Base-by-base conservation (phyloP, 2,329 filamentous ascomycete species). In the Phoma sp. region DNA sequence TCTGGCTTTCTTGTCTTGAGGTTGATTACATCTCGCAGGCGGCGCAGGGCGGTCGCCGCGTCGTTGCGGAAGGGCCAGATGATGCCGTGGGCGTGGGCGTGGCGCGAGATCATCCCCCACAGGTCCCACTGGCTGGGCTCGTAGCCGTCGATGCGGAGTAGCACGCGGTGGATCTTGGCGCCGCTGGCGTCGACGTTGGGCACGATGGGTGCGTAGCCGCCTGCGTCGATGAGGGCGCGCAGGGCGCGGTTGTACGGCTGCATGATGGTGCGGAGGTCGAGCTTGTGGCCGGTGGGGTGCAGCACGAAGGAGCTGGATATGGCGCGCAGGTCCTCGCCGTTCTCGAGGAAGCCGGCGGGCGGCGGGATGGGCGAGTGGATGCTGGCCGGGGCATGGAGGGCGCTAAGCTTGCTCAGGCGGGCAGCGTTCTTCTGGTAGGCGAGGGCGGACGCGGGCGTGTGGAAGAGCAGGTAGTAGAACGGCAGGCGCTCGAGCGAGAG, bases 381-480 rank as follows among this genome's bases (percentile, higher is more conserved):
- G 37, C 69, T 75, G 43, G 57, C 74, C 1, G 79, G 77, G 18
- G 77, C 76, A 57, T 83, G 71, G 34, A 72, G 60, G n/a, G 74
- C 73, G 29, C 77, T 75, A 4, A 86, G 69, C 12, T 69, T 67
- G 69, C 84, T 82, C 14, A 89, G 74, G 5, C 81, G 76, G 7
- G 73, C 66, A 0, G 82, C 80, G 55, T 86, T 83, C 20, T 80
- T 77, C 47, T 83, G 81, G 72, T 90, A 93, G 33, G 83, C 79
- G 7, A 77, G 70, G 0, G 89, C 89, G 11, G 86, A 83, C n/a
- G 78, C 75, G 15, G 77, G 67, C 18, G 78, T 82, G 56, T 83
- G 78, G 78, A 93, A 93, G 48, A 90, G 79, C 49, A 93, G 76
- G 73, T 84, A 87, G 76, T 92, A 93, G 64, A 81, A 81, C 53